Conservation (phyloP, 306 rosid genomes). For the Gynostemma pentaphyllum region DNA sequence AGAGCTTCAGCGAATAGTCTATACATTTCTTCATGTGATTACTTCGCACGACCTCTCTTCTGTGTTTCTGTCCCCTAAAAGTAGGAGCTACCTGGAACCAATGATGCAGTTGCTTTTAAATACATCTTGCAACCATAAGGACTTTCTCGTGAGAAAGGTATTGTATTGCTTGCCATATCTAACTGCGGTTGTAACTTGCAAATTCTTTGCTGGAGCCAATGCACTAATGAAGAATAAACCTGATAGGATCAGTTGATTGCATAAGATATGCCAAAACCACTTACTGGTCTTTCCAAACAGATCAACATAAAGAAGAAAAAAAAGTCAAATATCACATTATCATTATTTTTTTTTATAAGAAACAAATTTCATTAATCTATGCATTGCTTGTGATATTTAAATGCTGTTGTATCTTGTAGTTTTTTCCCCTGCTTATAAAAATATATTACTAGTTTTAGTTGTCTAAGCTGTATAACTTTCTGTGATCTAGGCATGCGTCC, state of each 20-base stretch:
- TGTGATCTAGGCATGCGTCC: conserved; percentile 69
- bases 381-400: conserved; percentile 8
- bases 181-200: neutral
- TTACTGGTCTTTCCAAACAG: too few relatives aligned
- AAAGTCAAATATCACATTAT: too few relatives aligned
- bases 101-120: conserved; percentile 76
- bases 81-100: conserved; percentile 57
- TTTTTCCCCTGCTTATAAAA: neutral
- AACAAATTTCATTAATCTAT: too few relatives aligned
- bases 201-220: too few relatives aligned
- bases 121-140: conserved; percentile 82
- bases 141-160: conserved; percentile 86
- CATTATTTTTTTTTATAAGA: too few relatives aligned
- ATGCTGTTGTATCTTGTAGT: neutral
- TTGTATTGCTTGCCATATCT: conserved; percentile 10
- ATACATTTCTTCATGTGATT: conserved; percentile 88
- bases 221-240: too few relatives aligned
- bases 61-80: conserved; percentile 71
- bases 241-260: too few relatives aligned
- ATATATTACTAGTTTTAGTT: neutral
- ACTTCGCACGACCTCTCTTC: conserved; percentile 65
- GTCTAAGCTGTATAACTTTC: conserved; percentile 10
- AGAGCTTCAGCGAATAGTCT: conserved; percentile 79
- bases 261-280: too few relatives aligned
- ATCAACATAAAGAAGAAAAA: too few relatives aligned